These are phyloP conservation scores for Sporisorium reilianum DNA, from an alignment of 1,284 basidiomycete genomes.

Conservation along the genomic window DNA sequence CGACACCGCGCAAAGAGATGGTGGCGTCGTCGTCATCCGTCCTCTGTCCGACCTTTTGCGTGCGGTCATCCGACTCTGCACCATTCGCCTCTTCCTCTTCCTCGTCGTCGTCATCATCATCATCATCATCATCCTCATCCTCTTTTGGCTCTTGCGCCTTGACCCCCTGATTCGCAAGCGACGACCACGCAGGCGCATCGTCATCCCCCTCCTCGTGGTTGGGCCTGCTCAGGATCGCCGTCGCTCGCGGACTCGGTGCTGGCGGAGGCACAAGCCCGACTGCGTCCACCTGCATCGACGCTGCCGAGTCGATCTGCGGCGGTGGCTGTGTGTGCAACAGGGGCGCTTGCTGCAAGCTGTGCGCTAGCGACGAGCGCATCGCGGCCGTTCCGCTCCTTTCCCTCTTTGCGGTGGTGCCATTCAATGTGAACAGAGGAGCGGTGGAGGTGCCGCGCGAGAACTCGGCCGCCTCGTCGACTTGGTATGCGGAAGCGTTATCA, in stretches of 20 bases:
- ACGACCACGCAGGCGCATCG: slow-evolving; percentile 27
- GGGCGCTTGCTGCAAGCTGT: slow-evolving; percentile 12
- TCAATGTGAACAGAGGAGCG: slow-evolving; percentile 16
- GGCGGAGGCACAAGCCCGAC: slow-evolving; percentile 47
- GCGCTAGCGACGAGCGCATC: slow-evolving; percentile 22
- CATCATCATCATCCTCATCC: slow-evolving; percentile 17
- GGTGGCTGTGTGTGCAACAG: slow-evolving; percentile 3
- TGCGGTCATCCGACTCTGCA: slow-evolving; percentile 16
- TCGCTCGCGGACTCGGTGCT: slow-evolving; percentile 44
- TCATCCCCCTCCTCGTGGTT: slow-evolving; percentile 45
- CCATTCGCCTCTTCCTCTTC: slow-evolving; percentile 9
- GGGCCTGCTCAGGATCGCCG: slow-evolving; percentile 38
- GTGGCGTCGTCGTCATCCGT: slow-evolving; percentile 32
- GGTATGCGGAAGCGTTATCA: neutral
- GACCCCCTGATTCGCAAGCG: slow-evolving; percentile 3
- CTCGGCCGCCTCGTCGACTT: slow-evolving; percentile 13
- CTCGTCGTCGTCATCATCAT: slow-evolving; percentile 14
- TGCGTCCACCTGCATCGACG: slow-evolving; percentile 22
- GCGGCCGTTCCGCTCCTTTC: slow-evolving; percentile 40
- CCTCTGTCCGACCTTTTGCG: slow-evolving; percentile 20
- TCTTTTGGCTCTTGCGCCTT: neutral
- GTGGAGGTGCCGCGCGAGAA: slow-evolving; percentile 22
- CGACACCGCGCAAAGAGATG: slow-evolving; percentile 28
- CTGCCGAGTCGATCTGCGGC: neutral
- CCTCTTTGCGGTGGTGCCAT: slow-evolving; percentile 33